Conservation (phyloP, 2,329 filamentous ascomycete species). For the Ceratocystis ficicola region DNA sequence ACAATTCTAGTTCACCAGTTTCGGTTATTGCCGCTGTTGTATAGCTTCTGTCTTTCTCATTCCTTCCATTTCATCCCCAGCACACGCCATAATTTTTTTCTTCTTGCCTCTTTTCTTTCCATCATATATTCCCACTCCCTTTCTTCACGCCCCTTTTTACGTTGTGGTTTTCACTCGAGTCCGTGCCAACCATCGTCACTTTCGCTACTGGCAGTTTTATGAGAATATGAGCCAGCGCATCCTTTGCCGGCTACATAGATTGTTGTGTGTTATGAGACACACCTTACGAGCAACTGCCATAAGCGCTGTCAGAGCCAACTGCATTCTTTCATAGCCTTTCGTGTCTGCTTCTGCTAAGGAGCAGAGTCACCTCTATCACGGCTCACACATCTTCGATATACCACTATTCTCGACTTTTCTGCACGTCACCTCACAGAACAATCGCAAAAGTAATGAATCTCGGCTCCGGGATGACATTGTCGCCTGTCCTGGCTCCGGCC, state of each 20-base stretch:
- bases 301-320: conserved; percentile 2
- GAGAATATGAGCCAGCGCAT: conserved; percentile 9
- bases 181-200: background rate
- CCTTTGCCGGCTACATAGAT: conserved; percentile 9
- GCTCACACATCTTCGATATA: background rate
- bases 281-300: background rate
- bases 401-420: background rate
- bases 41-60: background rate
- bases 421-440: background rate
- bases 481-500: background rate
- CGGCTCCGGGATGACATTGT: conserved; percentile 1
- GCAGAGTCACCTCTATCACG: background rate
- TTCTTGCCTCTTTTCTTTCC: background rate
- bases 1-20: conserved; percentile 2
- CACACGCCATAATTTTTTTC: background rate
- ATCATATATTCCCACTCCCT: background rate
- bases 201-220: background rate
- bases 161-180: background rate
- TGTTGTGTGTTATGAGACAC: conserved; percentile 18
- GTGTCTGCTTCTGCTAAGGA: background rate
- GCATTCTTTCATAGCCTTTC: conserved; percentile 9
- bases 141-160: background rate
- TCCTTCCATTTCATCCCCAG: background rate
- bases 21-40: conserved; percentile 1
- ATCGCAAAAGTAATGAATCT: conserved; percentile 7